Evolutionary conservation across 352 stramenopile genomes (phyloP).

Genomic region (Pseudoperonospora humuli): DNA sequence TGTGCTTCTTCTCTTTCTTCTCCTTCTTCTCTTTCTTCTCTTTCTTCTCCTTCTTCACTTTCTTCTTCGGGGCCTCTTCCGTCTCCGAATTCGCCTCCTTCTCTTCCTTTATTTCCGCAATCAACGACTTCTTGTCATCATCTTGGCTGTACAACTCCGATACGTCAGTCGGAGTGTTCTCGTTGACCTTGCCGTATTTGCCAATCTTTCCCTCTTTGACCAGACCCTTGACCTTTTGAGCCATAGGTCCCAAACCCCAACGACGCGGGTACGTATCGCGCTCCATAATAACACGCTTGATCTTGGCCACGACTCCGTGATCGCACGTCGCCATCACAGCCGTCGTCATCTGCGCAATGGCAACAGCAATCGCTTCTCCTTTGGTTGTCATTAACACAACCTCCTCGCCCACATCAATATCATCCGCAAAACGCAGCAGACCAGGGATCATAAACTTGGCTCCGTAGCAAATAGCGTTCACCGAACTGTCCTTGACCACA

Average conservation of each 20-base stretch:
- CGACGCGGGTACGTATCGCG: conserved; percentile 98
- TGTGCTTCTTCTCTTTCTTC: conserved; percentile 78
- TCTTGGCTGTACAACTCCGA: conserved; percentile 67
- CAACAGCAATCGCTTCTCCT: conserved; percentile 98
- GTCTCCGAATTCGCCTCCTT: conserved; percentile 29
- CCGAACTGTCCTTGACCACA: conserved; percentile 99
- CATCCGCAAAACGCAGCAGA: conserved; percentile 97
- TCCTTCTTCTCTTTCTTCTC: conserved; percentile 52
- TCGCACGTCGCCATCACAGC: conserved; percentile 99
- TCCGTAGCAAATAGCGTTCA: conserved; percentile 99
- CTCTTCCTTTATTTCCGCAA: conserved; percentile 51
- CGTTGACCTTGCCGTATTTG: conserved; percentile 87
- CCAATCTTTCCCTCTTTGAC: conserved; percentile 91
- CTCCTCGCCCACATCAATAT: conserved; percentile 98
- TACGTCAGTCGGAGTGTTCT: conserved; percentile 72
- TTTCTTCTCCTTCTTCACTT: conserved; percentile 55
- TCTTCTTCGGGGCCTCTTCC: conserved; percentile 50
- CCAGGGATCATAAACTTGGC: conserved; percentile 99
- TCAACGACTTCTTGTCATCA: conserved; percentile 43
- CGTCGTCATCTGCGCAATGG: conserved; percentile 99
- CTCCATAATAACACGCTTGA: conserved; percentile 99
- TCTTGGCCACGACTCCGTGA: conserved; percentile 99
- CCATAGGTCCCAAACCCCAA: conserved; percentile 98
- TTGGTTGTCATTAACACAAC: conserved; percentile 99
- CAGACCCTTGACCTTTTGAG: conserved; percentile 98